Base-by-base conservation (phyloP, 2,329 filamentous ascomycete genomes). In the Alternaria infectoria region DNA sequence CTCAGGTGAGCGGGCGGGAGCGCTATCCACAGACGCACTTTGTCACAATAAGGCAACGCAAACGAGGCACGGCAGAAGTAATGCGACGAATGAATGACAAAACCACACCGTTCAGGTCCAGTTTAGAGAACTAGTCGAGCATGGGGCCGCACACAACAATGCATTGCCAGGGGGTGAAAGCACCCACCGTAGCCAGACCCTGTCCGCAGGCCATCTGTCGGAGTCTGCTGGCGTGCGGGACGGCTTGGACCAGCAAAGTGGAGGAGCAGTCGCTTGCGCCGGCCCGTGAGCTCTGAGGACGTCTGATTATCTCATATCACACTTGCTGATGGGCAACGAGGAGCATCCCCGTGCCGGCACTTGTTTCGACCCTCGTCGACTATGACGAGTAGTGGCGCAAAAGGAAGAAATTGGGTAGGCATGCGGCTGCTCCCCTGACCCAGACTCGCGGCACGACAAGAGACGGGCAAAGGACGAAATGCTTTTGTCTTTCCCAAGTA, bases 11-110 rank as follows among this genome's bases (percentile, higher is more conserved):
- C 68, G 67, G 72, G 66, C 69, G 74, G 71, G 69, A 75, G 74
- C 76, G 75, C 76, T 77, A 77, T 75, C 70, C 70, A 73, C 63
- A 71, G 69, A 69, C 66, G 72, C 75, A 74, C 76, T 76, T 78
- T 69, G 63, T 75, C 77, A 75, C 70, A 79, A 79, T 66, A 59
- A 72, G 78, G 73, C 71, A 79, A 75, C 52, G 69, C 72, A 79
- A 69, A 78, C 77, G 78, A 79, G 71, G 74, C 76, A 79, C 77
- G 76, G 77, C 75, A 79, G 77, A 76, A 73, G 75, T 67, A 77
- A 74, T 56, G 70, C 67, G 69, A 71, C 71, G 72, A 76, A 72
- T 79, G 73, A 76, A 77, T 75, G 75, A 76, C 69, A 69, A 72
- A 75, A 49, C 67, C 69, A 77, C 73, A 77, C 76, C 73, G 76